Percentiles rank a stretch among this genome's conserved stretches.
phyloP scores from a whole-genome alignment of 1,284 basidiomycete species.

The Moniliophthora roreri region DNA sequence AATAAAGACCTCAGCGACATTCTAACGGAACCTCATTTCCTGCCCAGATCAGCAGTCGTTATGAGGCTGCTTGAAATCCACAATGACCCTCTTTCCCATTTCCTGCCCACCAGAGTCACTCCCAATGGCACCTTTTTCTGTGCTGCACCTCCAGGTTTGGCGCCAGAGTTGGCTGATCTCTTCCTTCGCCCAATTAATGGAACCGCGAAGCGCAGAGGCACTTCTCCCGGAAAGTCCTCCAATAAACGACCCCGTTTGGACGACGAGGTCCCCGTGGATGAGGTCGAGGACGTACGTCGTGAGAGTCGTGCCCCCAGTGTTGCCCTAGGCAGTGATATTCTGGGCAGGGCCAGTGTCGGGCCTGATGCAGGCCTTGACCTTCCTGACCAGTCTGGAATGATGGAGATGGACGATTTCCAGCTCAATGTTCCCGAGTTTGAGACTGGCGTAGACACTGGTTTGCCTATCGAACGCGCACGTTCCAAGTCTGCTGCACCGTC shows the following conservation, averaged over 20 bases:
- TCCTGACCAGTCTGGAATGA: slow-evolving; percentile 44
- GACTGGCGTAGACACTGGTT: slow-evolving; percentile 24
- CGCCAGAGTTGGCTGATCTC: slow-evolving; percentile 77
- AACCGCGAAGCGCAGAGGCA: slow-evolving; percentile 52
- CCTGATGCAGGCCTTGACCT: slow-evolving; percentile 58
- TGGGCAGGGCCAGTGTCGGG: slow-evolving; percentile 49
- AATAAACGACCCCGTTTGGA: slow-evolving; percentile 65
- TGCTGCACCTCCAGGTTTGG: slow-evolving; percentile 79
- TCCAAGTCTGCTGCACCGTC: slow-evolving; percentile 48
- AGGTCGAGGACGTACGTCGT: slow-evolving; percentile 70
- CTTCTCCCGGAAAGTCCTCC: slow-evolving; percentile 52
- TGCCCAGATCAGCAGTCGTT: slow-evolving; percentile 80
- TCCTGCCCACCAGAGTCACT: slow-evolving; percentile 77
- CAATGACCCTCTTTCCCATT: slow-evolving; percentile 82
- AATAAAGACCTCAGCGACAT: slow-evolving; percentile 74
- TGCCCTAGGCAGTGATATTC: slow-evolving; percentile 50
- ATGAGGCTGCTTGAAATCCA: slow-evolving; percentile 84
- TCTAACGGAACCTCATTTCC: slow-evolving; percentile 75
- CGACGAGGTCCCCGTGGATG: slow-evolving; percentile 46
- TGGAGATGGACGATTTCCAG: slow-evolving; percentile 62
- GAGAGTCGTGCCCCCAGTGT: slow-evolving; percentile 61
- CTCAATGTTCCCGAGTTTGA: slow-evolving; percentile 50
- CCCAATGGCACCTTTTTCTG: slow-evolving; percentile 74
- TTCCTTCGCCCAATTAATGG: slow-evolving; percentile 78
- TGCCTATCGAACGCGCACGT: slow-evolving; percentile 34